These are phyloP conservation scores for Eutrema yunnanense DNA, from an alignment of 345 rosid genomes.

Conservation along the genomic window DNA sequence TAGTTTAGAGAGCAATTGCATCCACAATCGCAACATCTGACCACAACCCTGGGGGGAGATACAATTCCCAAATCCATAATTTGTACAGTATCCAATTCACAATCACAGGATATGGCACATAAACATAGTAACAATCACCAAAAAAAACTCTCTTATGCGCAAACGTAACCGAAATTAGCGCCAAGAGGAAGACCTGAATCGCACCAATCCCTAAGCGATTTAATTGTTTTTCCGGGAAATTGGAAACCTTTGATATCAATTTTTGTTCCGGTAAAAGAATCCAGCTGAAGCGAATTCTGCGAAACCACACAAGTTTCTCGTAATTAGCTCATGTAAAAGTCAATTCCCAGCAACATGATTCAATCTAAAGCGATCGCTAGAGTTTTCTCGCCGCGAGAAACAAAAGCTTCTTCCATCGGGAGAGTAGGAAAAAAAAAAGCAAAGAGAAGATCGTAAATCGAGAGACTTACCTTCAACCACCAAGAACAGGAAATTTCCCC, in stretches of 20 bases:
- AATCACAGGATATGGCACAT: background rate
- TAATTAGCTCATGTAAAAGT: constrained; percentile 5
- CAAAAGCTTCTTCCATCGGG: background rate
- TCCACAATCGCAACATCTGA: constrained; percentile 58
- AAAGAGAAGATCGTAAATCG: background rate
- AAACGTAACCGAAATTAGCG: background rate
- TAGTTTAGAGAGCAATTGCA: constrained; percentile 43
- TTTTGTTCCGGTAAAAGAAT: background rate
- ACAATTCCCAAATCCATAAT: constrained; percentile 50
- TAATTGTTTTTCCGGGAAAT: background rate
- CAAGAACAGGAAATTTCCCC: background rate
- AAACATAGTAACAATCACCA: background rate
- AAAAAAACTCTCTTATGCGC: background rate
- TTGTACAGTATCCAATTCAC: constrained; percentile 28
- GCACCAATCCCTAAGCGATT: background rate
- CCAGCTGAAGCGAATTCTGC: constrained; percentile 5
- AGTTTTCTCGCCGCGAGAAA: background rate
- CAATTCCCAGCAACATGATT: background rate
- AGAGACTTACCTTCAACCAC: constrained; percentile 20
- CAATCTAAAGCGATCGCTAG: background rate
- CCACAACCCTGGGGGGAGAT: constrained; percentile 32
- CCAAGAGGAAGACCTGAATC: background rate
- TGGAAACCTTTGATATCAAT: background rate
- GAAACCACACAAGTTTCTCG: background rate
- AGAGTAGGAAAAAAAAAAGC: background rate